Percentiles rank a stretch among this genome's conserved stretches.
phyloP scores from a whole-genome alignment of 2,329 filamentous ascomycete genomes.

The Tolypocladium endophyticum region DNA sequence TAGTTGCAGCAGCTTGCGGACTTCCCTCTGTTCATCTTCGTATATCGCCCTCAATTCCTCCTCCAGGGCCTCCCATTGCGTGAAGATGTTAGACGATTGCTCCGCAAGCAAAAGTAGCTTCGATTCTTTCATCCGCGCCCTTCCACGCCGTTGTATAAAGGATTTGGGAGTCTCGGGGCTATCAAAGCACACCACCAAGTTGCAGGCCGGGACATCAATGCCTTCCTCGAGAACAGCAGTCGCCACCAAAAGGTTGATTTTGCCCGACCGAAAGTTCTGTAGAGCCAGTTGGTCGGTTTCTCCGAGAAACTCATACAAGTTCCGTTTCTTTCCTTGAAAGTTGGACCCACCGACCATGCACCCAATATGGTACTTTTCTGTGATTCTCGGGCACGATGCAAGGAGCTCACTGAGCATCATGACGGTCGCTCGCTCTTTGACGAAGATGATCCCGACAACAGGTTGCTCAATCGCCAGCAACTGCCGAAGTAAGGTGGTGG shows the following conservation, averaged over 20 bases:
- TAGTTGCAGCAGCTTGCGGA: constrained; percentile 30
- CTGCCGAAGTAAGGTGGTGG: constrained; percentile 38
- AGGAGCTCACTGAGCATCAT: constrained; percentile 50
- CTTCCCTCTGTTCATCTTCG: constrained; percentile 48
- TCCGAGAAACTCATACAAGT: constrained; percentile 27
- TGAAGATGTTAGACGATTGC: constrained; percentile 11
- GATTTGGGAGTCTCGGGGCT: constrained; percentile 38
- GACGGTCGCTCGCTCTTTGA: constrained; percentile 50
- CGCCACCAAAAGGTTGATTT: constrained; percentile 47
- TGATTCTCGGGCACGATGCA: constrained; percentile 35
- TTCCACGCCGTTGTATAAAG: constrained; percentile 47
- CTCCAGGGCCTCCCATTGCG: constrained; percentile 59
- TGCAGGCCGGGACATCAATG: constrained; percentile 55
- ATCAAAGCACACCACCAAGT: constrained; percentile 50
- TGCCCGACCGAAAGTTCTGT: constrained; percentile 41
- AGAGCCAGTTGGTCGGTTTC: constrained; percentile 21
- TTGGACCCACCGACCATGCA: constrained; percentile 45
- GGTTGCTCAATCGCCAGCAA: constrained; percentile 32
- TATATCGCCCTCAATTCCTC: constrained; percentile 61
- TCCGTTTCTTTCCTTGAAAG: constrained; percentile 20
- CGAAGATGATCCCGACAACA: constrained; percentile 56
- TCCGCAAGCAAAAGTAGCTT: constrained; percentile 37
- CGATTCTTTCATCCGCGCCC: constrained; percentile 40
- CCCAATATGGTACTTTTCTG: constrained; percentile 36
- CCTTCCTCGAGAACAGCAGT: constrained; percentile 59